Percentiles rank a stretch among this genome's conserved stretches.
These are phyloP conservation scores for Stemphylium beticola DNA, from an alignment of 2,329 filamentous ascomycete genomes.

Conservation along the genomic window DNA sequence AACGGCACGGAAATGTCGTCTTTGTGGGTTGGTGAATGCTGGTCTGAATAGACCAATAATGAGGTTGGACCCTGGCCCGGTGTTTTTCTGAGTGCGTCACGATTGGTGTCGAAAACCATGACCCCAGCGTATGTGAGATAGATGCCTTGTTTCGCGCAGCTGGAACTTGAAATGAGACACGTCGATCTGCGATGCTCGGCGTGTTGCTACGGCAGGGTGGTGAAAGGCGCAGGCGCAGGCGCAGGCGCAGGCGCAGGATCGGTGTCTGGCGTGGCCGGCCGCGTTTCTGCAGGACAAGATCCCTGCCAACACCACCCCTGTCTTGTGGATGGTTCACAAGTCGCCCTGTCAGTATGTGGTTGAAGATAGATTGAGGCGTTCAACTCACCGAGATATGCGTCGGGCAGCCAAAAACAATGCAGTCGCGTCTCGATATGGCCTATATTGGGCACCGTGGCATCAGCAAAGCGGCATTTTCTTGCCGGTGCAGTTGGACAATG, in stretches of 20 bases:
- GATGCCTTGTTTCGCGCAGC: not conserved
- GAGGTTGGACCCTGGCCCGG: not conserved
- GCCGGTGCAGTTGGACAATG: not conserved
- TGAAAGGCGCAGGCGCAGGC: constrained; percentile 1
- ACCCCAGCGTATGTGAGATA: constrained; percentile 1
- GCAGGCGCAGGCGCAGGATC: not conserved
- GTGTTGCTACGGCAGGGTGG: constrained; percentile 4
- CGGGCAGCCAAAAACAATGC: constrained; percentile 10
- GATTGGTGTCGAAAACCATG: constrained; percentile 3
- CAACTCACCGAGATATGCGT: constrained; percentile 2
- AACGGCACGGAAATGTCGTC: not conserved
- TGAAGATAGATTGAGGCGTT: not conserved
- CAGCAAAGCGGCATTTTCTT: not conserved
- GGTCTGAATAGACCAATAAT: too few species aligned
- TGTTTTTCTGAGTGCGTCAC: constrained; percentile 5
- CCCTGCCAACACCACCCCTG: constrained; percentile 1
- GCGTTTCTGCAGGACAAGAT: constrained; percentile 2
- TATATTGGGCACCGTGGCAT: not conserved
- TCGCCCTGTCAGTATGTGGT: constrained; percentile 4
- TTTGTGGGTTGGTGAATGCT: too few species aligned
- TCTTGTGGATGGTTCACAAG: not conserved
- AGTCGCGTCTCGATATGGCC: not conserved
- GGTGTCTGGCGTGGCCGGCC: not conserved
- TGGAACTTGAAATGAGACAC: constrained; percentile 1
- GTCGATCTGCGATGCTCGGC: constrained; percentile 5